These are phyloP conservation scores for Sarocladium kiliense DNA, from an alignment of 2,329 filamentous ascomycete species.

Conservation along the genomic window DNA sequence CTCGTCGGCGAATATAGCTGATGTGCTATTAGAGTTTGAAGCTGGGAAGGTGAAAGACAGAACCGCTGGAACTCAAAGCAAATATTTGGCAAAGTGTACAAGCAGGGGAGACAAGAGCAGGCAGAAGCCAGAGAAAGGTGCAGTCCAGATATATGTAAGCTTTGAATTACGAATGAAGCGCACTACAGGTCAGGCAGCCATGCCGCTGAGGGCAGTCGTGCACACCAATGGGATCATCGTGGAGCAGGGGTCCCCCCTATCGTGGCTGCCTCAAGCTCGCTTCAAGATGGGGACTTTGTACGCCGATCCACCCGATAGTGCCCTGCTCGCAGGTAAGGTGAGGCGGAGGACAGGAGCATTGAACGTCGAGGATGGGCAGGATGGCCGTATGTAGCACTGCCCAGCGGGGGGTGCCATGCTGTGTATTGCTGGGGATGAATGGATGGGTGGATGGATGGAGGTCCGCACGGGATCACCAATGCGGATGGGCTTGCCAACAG, in stretches of 20 bases:
- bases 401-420: background rate
- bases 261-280: constrained; percentile 4
- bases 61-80: background rate
- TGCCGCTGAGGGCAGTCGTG: background rate
- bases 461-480: background rate
- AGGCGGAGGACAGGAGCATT: background rate
- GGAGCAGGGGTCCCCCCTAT: background rate
- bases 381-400: background rate
- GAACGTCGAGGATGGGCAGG: background rate
- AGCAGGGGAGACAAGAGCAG: background rate
- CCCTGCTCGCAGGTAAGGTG: background rate
- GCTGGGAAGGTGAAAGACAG: background rate
- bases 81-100: background rate
- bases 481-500: background rate
- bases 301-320: background rate
- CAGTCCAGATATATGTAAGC: background rate
- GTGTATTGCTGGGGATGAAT: no score
- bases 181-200: constrained; percentile 5
- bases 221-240: background rate
- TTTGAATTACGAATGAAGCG: background rate
- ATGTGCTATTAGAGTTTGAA: background rate
- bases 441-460: background rate
- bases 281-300: background rate
- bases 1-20: background rate
- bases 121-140: background rate